These are phyloP conservation scores for Thuja plicata DNA, from an alignment of 83 land plant genomes.

Conservation along the genomic window DNA sequence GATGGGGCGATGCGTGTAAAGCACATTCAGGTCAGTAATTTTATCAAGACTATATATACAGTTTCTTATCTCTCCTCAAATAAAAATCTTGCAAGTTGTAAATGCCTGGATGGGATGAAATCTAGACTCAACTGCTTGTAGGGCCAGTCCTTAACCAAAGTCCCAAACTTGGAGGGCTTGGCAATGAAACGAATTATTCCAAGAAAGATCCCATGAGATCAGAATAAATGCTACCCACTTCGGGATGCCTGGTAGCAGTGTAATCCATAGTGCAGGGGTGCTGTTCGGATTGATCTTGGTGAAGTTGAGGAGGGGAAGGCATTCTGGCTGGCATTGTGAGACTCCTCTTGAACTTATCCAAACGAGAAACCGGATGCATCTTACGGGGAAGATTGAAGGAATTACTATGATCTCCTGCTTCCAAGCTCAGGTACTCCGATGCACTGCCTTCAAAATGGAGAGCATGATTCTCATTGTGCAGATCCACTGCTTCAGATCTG, in stretches of 20 bases:
- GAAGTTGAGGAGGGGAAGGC: slow-evolving; percentile 51
- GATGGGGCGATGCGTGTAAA: neutral
- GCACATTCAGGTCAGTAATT: neutral
- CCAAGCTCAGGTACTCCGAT: slow-evolving; percentile 56
- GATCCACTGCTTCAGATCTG: neutral
- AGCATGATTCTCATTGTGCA: neutral
- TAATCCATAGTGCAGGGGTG: slow-evolving; percentile 14
- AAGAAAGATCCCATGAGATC: slow-evolving; percentile 70
- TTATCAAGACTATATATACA: neutral
- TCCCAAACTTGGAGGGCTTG: neutral
- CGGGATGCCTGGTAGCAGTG: slow-evolving; percentile 22
- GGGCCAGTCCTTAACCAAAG: neutral
- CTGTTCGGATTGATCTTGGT: slow-evolving; percentile 24
- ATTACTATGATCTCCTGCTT: slow-evolving; percentile 22
- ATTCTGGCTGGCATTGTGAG: slow-evolving; percentile 77
- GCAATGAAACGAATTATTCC: slow-evolving; percentile 25
- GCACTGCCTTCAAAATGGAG: slow-evolving; percentile 6
- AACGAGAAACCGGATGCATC: slow-evolving; percentile 1
- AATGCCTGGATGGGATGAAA: neutral
- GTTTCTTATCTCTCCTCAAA: neutral
- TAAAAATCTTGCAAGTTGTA: neutral
- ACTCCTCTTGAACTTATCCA: slow-evolving; percentile 69
- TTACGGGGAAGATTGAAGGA: neutral
- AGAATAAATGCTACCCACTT: slow-evolving; percentile 51
- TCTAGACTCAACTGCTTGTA: neutral